Evolutionary conservation across 1,139 yeast species (phyloP).

Genomic region (Scheffersomyces stambukii): DNA sequence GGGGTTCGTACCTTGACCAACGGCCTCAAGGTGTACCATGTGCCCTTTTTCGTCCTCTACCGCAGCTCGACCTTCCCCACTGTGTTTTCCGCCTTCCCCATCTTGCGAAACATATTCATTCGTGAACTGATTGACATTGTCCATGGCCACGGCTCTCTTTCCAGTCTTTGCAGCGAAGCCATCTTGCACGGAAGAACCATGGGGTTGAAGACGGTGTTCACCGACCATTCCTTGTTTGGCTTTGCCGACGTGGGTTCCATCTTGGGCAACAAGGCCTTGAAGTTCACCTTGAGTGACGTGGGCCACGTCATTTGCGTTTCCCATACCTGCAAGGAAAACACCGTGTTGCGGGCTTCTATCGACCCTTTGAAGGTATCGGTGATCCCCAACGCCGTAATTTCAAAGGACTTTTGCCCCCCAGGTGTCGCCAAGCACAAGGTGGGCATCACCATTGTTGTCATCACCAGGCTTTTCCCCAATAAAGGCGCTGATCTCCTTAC

Average conservation of each 20-base stretch:
- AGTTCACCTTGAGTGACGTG: conserved; percentile 79
- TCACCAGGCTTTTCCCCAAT: conserved; percentile 88
- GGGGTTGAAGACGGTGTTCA: conserved; percentile 88
- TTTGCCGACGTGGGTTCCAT: conserved; percentile 84
- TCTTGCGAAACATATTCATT: conserved; percentile 76
- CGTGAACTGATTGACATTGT: conserved; percentile 84
- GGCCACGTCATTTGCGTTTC: conserved; percentile 95
- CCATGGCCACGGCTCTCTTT: conserved; percentile 92
- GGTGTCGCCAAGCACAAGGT: conserved; percentile 10
- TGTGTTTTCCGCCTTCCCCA: conserved; percentile 83
- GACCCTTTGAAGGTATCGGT: conserved; percentile 81
- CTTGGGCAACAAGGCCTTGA: conserved; percentile 79
- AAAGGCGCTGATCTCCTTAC: conserved; percentile 91
- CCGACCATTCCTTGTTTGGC: conserved; percentile 95
- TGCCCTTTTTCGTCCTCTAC: conserved; percentile 75
- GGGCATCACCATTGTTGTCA: conserved; percentile 77
- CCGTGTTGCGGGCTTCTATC: conserved; percentile 79
- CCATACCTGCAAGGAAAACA: conserved; percentile 94
- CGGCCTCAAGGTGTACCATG: conserved; percentile 89
- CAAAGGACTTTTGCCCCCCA: conserved; percentile 73
- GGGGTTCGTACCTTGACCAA: conserved; percentile 83
- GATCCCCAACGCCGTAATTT: conserved; percentile 92
- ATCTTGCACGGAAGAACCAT: conserved; percentile 86
- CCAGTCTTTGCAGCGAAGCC: conserved; percentile 85
- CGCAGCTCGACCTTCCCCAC: conserved; percentile 87